Base-by-base conservation (phyloP, 768 basidiomycete genomes). In the Leccinum olivaceopallidum region DNA sequence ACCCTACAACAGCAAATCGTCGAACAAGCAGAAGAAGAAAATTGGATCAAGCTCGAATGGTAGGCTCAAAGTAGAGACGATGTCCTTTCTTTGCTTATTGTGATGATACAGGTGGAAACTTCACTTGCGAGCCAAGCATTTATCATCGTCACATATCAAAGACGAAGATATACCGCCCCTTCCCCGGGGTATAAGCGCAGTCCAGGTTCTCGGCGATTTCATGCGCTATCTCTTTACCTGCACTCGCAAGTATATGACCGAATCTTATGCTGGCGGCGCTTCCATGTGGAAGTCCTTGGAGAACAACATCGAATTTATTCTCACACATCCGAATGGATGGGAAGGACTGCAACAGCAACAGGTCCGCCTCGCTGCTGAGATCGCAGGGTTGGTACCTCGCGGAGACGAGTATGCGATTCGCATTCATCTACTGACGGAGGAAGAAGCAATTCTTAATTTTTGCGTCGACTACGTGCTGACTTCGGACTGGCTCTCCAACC, bases 391-490 rank as follows among this genome's bases (percentile, higher is more conserved):
- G n/a, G 24, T 75, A n/a, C 63, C 66, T 9, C 47, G 37, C 18
- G 60, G 56, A 6, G 49, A 60, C 0, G 64, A 63, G 20, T 54
- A 60, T 12, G 50, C 62, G 8, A 5, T 6, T 6, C 67, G 67
- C 7, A 67, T 73, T 3, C 68, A 69, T 55, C 58, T 72, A n/a
- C 42, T 73, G 28, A 71, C 69, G 3, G 70, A 71, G 26, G 70
- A 63, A 12, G 70, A 71, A 52, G 70, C 71, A 3, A 72, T 63
- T n/a, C 58, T 71, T 26, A 60, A 72, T 24, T 71, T 61, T 56
- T 85, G 83, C 48, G 73, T 85, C 22, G 70, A 74, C 37, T 77
- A 76, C 52, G 77, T 80, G 0, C 63, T 82, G 18, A 71, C 76
- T 0, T 73, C 71, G 6, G 73, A 79, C 10, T 57, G 53, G n/a